Evolutionary conservation across 2,329 filamentous ascomycete genomes (phyloP), one percentile per base, ranked within the genome.

Genomic region (Tothia fuscella): DNA sequence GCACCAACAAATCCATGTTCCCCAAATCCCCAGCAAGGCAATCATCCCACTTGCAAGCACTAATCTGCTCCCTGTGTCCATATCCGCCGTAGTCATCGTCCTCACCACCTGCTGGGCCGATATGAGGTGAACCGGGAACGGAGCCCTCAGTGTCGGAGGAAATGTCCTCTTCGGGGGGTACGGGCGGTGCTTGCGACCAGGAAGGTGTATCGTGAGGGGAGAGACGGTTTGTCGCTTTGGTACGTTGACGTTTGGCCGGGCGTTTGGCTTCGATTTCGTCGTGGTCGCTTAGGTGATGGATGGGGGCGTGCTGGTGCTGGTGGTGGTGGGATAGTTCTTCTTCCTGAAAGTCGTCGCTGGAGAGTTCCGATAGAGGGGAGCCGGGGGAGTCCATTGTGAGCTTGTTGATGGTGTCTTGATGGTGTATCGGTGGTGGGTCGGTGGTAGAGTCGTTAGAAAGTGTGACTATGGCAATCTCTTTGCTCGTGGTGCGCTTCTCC

Each of bases 91-190:
- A 58, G 47, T 61, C 59, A 37, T 63, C 58, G 42, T 64, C 66
- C 48, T 62, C 61, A 38, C 57, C 53, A 2, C n/a, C 41, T 16
- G 36, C 19, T 10, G 20, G 22, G 53, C 51, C 55, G 53, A 58
- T 55, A 14, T 57, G 58, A 42, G 67, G 66, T 35, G 66, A 68
- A 46, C 55, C 81, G 56, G 65, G 82, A 61, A 62, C 80, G 70
- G 57, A 87, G 59, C 86, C 86, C 25, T 84, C 88, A 38, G 84
- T 93, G 62, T 98, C 91, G 41, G 84, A 86, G 6, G 87, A 94
- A 46, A 96, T 80, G 41, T 87, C 82, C 39, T 76, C 64, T 50
- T 72, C 60, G 6, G 29, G 29, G 14, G 39, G 39, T 10, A 46
- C 43, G 24, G 32, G 10, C 32, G 56, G 73, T 68, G 53, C 51